These are phyloP conservation scores for Puccinia hordei DNA, from an alignment of 1,284 basidiomycete species.

Conservation along the genomic window DNA sequence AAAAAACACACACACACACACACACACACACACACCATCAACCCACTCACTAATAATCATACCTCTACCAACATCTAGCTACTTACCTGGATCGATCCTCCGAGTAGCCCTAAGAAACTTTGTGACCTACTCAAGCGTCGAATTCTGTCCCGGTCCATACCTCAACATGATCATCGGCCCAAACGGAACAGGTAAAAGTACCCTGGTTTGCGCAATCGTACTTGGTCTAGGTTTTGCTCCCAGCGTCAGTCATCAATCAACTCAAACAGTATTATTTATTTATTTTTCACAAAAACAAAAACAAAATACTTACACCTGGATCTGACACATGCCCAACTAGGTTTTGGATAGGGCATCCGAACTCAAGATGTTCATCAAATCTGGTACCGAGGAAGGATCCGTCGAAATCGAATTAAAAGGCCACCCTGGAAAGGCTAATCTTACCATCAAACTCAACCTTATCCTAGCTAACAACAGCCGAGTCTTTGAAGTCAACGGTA, in stretches of 20 bases:
- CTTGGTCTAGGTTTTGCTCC: conserved; percentile 87
- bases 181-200: conserved; percentile 82
- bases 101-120: conserved; percentile 87
- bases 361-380: conserved; percentile 80
- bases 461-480: conserved; percentile 64
- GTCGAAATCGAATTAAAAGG: conserved; percentile 93
- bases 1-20: too few species aligned
- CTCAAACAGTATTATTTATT: too few species aligned
- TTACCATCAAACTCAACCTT: conserved; percentile 73
- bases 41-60: background rate
- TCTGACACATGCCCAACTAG: conserved; percentile 63
- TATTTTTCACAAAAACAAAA: too few species aligned
- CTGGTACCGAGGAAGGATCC: conserved; percentile 70
- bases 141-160: conserved; percentile 86
- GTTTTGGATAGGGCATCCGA: conserved; percentile 82
- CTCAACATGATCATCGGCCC: conserved; percentile 95
- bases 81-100: conserved; percentile 87
- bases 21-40: too few species aligned
- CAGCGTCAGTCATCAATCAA: conserved; percentile 70
- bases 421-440: conserved; percentile 69
- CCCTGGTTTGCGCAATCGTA: conserved; percentile 92
- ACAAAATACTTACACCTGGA: too few species aligned
- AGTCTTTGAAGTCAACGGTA: conserved; percentile 63
- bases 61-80: conserved; percentile 64
- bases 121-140: conserved; percentile 90